phyloP scores from a whole-genome alignment of 1,139 yeast species.

The Saccharomycopsis crataegensis region DNA sequence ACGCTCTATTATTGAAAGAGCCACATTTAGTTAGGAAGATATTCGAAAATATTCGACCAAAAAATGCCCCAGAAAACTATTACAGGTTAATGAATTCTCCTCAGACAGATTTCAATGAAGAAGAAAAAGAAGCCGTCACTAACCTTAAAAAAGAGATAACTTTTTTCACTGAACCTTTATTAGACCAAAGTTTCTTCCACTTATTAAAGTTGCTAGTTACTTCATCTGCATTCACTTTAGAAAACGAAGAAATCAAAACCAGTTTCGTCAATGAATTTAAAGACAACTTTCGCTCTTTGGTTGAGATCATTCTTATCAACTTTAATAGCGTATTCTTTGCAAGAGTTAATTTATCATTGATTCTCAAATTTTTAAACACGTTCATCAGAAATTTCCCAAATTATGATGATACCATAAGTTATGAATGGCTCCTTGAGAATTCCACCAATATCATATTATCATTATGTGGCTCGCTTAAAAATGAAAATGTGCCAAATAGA shows the following conservation, averaged over 20 bases:
- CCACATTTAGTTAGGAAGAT: slow-evolving; percentile 21
- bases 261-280: slow-evolving; percentile 4
- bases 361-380: slow-evolving; percentile 11
- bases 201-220: slow-evolving; percentile 11
- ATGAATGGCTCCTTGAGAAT: slow-evolving; percentile 5
- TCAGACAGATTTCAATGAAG: neutral
- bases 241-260: neutral
- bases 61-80: neutral
- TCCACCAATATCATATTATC: slow-evolving; percentile 2
- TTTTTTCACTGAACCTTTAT: slow-evolving; percentile 18
- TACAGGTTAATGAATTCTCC: neutral
- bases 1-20: slow-evolving; percentile 17
- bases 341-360: slow-evolving; percentile 12
- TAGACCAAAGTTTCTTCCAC: slow-evolving; percentile 18
- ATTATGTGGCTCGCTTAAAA: neutral
- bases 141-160: neutral
- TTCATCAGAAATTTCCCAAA: slow-evolving; percentile 12
- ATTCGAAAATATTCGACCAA: slow-evolving; percentile 3
- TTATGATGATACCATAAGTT: neutral
- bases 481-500: neutral
- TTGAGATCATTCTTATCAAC: slow-evolving; percentile 8
- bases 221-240: neutral
- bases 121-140: neutral
- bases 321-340: slow-evolving; percentile 17
- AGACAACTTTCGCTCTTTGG: neutral